These are phyloP conservation scores for Chlamydomonas applanata DNA, from an alignment of 139 green algal species.

Conservation along the genomic window DNA sequence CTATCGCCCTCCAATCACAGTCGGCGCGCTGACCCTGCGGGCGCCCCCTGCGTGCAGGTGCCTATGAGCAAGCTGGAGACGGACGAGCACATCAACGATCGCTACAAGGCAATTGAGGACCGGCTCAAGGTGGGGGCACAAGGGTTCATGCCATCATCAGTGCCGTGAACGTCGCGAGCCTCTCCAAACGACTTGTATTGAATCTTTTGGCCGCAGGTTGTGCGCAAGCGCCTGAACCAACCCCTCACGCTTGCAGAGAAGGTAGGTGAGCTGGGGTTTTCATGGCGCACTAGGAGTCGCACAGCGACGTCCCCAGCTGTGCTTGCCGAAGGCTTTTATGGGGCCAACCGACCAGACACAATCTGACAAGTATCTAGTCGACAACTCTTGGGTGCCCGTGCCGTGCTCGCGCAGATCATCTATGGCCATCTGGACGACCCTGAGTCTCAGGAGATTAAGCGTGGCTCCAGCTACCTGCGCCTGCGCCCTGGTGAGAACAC, in stretches of 20 bases:
- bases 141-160: neutral
- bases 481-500: slow-evolving; percentile 81
- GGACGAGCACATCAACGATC: slow-evolving; percentile 77
- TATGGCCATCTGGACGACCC: slow-evolving; percentile 95
- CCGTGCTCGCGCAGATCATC: slow-evolving; percentile 68
- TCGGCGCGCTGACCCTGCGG: neutral
- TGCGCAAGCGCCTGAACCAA: slow-evolving; percentile 80
- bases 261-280: slow-evolving; percentile 48
- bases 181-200: neutral
- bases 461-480: slow-evolving; percentile 84
- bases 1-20: neutral
- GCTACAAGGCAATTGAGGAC: slow-evolving; percentile 87
- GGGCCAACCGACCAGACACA: too few species aligned
- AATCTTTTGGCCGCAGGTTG: slow-evolving; percentile 54
- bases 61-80: slow-evolving; percentile 81
- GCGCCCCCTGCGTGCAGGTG: slow-evolving; percentile 46
- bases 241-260: slow-evolving; percentile 91
- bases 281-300: too few species aligned
- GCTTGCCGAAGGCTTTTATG: neutral
- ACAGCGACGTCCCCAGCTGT: too few species aligned
- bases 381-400: neutral
- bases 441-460: slow-evolving; percentile 75
- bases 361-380: too few species aligned
- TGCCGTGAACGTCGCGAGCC: neutral
- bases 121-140: slow-evolving; percentile 57